These are phyloP conservation scores for Drechslerella dactyloides DNA, from an alignment of 2,329 filamentous ascomycete species.

Conservation along the genomic window DNA sequence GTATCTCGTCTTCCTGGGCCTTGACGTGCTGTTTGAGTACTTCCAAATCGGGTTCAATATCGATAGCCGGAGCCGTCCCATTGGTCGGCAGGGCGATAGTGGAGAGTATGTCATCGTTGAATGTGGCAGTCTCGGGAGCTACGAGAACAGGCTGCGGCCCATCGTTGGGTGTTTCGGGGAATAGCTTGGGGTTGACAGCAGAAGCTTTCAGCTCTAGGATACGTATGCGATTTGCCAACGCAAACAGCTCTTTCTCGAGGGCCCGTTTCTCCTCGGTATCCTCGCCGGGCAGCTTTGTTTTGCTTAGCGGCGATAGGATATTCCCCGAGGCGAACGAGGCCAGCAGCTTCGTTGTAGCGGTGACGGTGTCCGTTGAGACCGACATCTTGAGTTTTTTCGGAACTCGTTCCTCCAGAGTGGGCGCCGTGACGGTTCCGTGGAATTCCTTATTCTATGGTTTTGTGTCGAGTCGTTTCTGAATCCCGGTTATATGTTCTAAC, in stretches of 20 bases:
- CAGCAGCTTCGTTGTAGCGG: slow-evolving; percentile 61
- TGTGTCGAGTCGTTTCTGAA: slow-evolving; percentile 2
- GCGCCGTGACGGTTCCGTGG: not conserved
- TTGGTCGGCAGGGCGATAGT: slow-evolving; percentile 21
- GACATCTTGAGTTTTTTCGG: slow-evolving; percentile 59
- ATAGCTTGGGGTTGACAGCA: slow-evolving; percentile 62
- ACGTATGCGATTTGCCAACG: slow-evolving; percentile 77
- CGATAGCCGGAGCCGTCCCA: slow-evolving; percentile 21
- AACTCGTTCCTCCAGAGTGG: slow-evolving; percentile 44
- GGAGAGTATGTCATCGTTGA: slow-evolving; percentile 31
- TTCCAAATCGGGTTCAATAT: slow-evolving; percentile 52
- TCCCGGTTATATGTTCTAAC: not conserved
- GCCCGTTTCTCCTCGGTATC: slow-evolving; percentile 76
- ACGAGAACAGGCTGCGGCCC: slow-evolving; percentile 54
- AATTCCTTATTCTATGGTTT: not conserved
- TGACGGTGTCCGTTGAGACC: slow-evolving; percentile 61
- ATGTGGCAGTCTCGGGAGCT: slow-evolving; percentile 16
- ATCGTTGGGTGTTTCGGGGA: slow-evolving; percentile 85
- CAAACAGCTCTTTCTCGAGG: slow-evolving; percentile 82
- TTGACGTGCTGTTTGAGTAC: slow-evolving; percentile 55
- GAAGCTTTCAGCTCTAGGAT: slow-evolving; percentile 78
- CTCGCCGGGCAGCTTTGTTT: slow-evolving; percentile 76
- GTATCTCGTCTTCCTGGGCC: slow-evolving; percentile 54
- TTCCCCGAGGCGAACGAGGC: slow-evolving; percentile 60
- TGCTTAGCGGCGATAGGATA: slow-evolving; percentile 57